Conservation (phyloP, 164 flowering plant species). For the Kalanchoe fedtschenkoi region DNA sequence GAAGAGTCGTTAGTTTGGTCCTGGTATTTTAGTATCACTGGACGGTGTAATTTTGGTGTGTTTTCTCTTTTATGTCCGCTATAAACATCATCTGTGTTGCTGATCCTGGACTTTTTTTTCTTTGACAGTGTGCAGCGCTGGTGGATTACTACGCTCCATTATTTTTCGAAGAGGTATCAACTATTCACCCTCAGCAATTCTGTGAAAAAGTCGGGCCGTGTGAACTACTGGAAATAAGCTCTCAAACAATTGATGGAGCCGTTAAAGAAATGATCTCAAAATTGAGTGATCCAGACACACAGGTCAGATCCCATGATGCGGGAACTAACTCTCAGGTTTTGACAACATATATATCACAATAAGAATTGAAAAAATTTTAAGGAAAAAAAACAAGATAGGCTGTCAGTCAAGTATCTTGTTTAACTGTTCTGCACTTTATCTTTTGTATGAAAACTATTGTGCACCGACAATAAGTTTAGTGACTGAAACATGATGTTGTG, state of each 20-base stretch:
- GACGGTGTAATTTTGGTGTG: too few relatives aligned
- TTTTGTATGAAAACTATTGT: too few relatives aligned
- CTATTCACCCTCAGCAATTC: slow-evolving; percentile 43
- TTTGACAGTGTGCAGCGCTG: slow-evolving; percentile 44
- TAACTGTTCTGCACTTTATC: too few relatives aligned
- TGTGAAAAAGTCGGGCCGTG: slow-evolving; percentile 66
- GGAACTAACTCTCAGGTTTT: background rate
- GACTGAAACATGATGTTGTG: background rate
- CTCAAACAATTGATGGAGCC: slow-evolving; percentile 20
- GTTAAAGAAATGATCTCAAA: slow-evolving; percentile 41
- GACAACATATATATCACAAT: background rate
- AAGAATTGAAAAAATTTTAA: background rate
- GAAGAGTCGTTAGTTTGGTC: too few relatives aligned
- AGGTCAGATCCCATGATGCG: slow-evolving; percentile 37
- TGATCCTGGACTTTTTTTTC: background rate
- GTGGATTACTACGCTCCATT: slow-evolving; percentile 82
- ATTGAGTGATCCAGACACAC: slow-evolving; percentile 87
- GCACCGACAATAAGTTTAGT: too few relatives aligned
- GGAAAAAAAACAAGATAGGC: background rate
- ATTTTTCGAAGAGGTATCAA: slow-evolving; percentile 52
- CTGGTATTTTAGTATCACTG: too few relatives aligned
- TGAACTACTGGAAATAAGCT: slow-evolving; percentile 14
- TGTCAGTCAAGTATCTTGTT: background rate
- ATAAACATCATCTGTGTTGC: background rate
- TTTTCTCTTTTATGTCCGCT: too few relatives aligned